Evolutionary conservation across 805 yeast species (phyloP).

Genomic region (Zygosaccharomyces rouxii): DNA sequence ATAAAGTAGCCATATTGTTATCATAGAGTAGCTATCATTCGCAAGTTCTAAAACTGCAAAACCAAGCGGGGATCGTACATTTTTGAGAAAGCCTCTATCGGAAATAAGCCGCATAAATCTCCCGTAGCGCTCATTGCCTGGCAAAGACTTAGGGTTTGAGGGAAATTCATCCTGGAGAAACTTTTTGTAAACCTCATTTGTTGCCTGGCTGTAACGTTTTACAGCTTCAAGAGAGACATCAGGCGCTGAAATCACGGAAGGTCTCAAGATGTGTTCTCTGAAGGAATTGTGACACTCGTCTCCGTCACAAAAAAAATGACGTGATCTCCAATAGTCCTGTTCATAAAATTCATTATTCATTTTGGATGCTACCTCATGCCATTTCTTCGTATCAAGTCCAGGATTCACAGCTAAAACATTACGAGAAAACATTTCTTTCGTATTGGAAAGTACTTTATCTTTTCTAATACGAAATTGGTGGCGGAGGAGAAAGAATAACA

Average conservation of each 20-base stretch:
- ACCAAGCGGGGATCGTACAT: background rate
- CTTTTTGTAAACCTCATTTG: background rate
- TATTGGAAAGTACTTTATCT: background rate
- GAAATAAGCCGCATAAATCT: background rate
- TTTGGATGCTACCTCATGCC: constrained; percentile 4
- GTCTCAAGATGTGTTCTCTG: constrained; percentile 1
- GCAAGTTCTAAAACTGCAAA: background rate
- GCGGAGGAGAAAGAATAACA: background rate
- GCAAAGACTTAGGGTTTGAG: background rate
- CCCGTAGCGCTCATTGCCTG: background rate
- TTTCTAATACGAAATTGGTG: too few species aligned
- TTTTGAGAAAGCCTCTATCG: background rate
- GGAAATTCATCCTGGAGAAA: background rate
- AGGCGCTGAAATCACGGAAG: background rate
- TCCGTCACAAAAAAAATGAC: constrained; percentile 2
- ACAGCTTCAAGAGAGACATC: background rate
- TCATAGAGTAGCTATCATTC: background rate
- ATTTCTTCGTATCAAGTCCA: background rate
- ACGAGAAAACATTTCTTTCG: background rate
- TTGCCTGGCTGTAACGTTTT: background rate
- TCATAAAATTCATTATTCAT: background rate
- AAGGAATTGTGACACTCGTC: background rate
- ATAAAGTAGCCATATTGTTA: too few species aligned
- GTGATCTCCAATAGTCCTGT: constrained; percentile 3
- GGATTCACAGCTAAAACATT: background rate